Percentiles rank a stretch among this genome's conserved stretches.
phyloP scores from a whole-genome alignment of 106 monocot species.

The Dendrobium nobile region DNA sequence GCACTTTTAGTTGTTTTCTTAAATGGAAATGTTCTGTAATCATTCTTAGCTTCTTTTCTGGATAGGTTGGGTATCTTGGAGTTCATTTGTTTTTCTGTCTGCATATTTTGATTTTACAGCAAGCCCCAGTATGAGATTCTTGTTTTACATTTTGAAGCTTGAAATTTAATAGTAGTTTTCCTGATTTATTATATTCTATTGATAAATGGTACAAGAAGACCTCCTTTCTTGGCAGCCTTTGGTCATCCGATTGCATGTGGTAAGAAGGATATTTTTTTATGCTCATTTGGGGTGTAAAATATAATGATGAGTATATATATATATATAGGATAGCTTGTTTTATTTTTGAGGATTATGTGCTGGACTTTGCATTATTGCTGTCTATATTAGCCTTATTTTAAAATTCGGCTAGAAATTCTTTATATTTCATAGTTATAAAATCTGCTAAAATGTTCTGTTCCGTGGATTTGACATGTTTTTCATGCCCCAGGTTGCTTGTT shows the following conservation, averaged over 20 bases:
- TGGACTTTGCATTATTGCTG: background rate
- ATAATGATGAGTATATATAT: background rate
- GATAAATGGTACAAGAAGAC: background rate
- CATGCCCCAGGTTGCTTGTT: slow-evolving; percentile 71
- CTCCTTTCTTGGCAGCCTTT: background rate
- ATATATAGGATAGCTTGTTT: background rate
- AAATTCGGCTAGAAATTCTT: background rate
- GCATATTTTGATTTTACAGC: too few species aligned
- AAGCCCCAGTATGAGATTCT: too few species aligned
- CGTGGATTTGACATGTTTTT: slow-evolving; percentile 5
- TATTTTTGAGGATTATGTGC: background rate
- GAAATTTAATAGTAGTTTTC: background rate
- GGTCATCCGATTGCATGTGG: background rate
- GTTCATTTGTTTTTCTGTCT: too few species aligned
- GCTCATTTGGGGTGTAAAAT: background rate
- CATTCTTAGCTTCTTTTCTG: too few species aligned
- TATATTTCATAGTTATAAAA: background rate
- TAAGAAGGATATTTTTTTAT: background rate
- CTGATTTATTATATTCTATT: background rate
- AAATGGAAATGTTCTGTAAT: too few species aligned
- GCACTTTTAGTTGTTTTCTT: too few species aligned
- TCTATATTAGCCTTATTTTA: background rate
- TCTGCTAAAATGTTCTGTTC: background rate
- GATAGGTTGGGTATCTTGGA: too few species aligned
- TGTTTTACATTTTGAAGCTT: background rate